phyloP scores from a whole-genome alignment of 202 grass and related monocot species.

The Alloteropsis angusta region DNA sequence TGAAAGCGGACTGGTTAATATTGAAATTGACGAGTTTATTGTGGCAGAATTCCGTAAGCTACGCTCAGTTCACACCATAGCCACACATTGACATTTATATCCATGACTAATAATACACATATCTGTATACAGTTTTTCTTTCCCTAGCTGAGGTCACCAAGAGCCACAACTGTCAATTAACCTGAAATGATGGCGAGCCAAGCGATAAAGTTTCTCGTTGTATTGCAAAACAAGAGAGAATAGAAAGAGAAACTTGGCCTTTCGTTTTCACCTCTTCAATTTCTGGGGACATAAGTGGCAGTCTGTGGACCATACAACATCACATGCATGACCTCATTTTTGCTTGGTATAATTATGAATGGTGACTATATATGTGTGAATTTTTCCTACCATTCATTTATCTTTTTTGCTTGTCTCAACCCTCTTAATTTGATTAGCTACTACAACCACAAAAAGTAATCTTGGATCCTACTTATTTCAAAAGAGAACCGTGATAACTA shows the following conservation, averaged over 20 bases:
- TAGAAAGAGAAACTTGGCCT: slow-evolving; percentile 4
- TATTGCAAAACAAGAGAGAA: neutral
- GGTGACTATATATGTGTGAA: neutral
- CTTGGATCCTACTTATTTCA: neutral
- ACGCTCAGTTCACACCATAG: neutral
- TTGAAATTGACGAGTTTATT: too few species aligned
- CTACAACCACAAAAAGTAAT: neutral
- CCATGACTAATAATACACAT: neutral
- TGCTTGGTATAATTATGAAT: neutral
- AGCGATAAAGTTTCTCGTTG: neutral
- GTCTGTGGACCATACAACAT: slow-evolving; percentile 7
- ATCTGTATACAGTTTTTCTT: neutral
- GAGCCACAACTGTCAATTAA: slow-evolving; percentile 17
- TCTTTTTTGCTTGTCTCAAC: neutral
- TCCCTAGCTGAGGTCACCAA: neutral
- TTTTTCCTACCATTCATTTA: neutral
- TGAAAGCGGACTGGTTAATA: too few species aligned
- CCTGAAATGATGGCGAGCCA: neutral
- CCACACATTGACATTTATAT: neutral
- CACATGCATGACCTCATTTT: neutral
- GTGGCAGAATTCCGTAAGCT: too few species aligned
- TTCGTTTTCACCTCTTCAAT: slow-evolving; percentile 32
- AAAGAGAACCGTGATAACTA: neutral
- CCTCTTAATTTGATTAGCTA: neutral
- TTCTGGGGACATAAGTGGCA: slow-evolving; percentile 8